Base-by-base conservation (phyloP, 2,329 filamentous ascomycete genomes). In the Aspergillus novoparasiticus region DNA sequence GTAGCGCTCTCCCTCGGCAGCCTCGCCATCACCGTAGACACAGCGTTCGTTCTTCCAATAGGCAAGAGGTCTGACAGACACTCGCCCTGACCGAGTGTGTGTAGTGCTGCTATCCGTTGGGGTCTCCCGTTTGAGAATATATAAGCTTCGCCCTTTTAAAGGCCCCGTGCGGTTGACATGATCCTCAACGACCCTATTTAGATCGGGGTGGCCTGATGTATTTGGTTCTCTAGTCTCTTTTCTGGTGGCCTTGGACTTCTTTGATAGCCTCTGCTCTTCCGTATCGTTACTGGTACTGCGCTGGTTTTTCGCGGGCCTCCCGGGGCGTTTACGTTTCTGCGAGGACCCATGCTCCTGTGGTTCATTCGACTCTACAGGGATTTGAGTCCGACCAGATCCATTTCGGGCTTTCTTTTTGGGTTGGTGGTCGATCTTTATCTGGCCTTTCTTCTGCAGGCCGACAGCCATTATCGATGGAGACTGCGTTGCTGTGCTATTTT, bases 41-140 rank as follows among this genome's bases (percentile, higher is more conserved):
- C 90, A 87, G 59, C 86, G 87, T 75, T 98, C 94, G 68, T 93
- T 93, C 71, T 89, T 89, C 94, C 94, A 98, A 75, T 86, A 96
- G 30, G 92, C 88, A 39, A 97, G 79, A 0, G 94, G 95, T 64
- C 87, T 87, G 65, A 92, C 89, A 11, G 91, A 92, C 58, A 88
- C 87, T 61, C 95, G 87, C 2, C 93, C 94, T 14, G 90, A 94
- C 59, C 93, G 89, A n/a, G 85, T 86, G 57, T 89, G 91, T 51
- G 83, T 85, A 34, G 83, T 82, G 65, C 86, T 81, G 30, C 79
- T 81, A 59, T 88, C 83, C 1, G 80, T 76, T n/a, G 83, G 81
- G 14, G 78, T 80, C 70, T 85, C 83, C 53, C 81, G 79, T 63
- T 83, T 81, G 54, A 85, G 75, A 56, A 85, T 84, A 65, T 83